Evolutionary conservation across 352 stramenopile species (phyloP).

Genomic region (Phytophthora litchii): DNA sequence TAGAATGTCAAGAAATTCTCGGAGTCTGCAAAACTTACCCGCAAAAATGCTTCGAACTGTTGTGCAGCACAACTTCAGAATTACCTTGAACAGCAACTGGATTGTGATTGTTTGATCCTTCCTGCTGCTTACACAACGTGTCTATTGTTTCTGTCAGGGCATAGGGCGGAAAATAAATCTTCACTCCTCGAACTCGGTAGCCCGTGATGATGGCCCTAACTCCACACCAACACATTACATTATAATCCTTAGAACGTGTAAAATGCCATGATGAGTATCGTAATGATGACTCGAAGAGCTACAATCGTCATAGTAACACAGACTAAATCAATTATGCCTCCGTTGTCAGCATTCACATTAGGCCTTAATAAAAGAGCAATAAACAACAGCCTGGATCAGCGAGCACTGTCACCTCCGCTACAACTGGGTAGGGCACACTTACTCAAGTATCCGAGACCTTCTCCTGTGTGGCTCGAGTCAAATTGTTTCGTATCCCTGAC

Average conservation of each 20-base stretch:
- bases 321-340: conserved; percentile 15
- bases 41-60: too few relatives aligned
- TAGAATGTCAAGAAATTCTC: too few relatives aligned
- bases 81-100: too few relatives aligned
- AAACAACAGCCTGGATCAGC: conserved; percentile 1
- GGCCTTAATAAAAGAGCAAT: conserved; percentile 12
- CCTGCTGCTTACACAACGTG: too few relatives aligned
- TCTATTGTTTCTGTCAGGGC: too few relatives aligned
- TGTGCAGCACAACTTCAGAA: too few relatives aligned
- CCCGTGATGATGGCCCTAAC: too few relatives aligned
- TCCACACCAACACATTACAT: too few relatives aligned
- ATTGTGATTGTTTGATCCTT: background rate
- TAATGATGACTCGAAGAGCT: conserved; percentile 7
- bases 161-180: too few relatives aligned
- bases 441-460: conserved; percentile 11
- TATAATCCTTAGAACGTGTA: conserved; percentile 2
- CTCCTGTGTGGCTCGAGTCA: conserved; percentile 22
- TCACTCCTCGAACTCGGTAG: too few relatives aligned
- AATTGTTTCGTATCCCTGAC: conserved; percentile 57
- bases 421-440: background rate
- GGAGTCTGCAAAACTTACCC: too few relatives aligned
- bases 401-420: background rate
- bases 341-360: conserved; percentile 5
- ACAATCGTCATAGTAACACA: conserved; percentile 8
- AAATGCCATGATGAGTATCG: conserved; percentile 12